Evolutionary conservation across 1,284 basidiomycete species (phyloP).

Genomic region (Spongiforma sp.): DNA sequence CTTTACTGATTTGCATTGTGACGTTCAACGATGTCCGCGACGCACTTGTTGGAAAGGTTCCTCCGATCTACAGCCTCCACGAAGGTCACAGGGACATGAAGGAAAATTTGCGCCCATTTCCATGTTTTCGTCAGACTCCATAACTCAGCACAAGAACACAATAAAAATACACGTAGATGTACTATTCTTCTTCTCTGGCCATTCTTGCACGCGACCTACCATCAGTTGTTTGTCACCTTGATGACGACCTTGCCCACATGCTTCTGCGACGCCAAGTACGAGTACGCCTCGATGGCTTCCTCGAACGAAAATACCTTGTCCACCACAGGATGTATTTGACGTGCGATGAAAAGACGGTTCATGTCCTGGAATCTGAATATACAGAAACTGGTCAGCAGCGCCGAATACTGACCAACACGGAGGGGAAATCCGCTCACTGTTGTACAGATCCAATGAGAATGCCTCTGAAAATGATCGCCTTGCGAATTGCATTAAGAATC

Average conservation of each 20-base stretch:
- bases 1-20: no score
- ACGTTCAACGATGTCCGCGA: no score
- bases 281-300: slow-evolving; percentile 49
- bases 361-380: slow-evolving; percentile 51
- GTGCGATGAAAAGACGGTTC: slow-evolving; percentile 48
- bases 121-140: no score
- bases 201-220: background rate
- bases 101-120: no score
- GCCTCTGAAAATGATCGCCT: slow-evolving; percentile 38
- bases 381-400: background rate
- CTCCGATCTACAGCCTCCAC: no score
- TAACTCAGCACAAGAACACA: no score
- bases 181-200: background rate
- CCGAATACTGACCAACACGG: background rate
- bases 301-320: slow-evolving; percentile 59
- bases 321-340: slow-evolving; percentile 49
- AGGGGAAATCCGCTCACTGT: slow-evolving; percentile 34
- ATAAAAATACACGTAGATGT: background rate
- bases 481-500: slow-evolving; percentile 33
- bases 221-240: slow-evolving; percentile 37
- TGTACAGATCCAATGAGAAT: slow-evolving; percentile 47
- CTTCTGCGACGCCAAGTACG: slow-evolving; percentile 47
- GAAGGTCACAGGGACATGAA: no score
- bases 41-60: no score
- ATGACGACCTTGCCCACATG: slow-evolving; percentile 58